These are phyloP conservation scores for Canavalia gladiata DNA, from an alignment of 306 rosid species.

Conservation along the genomic window DNA sequence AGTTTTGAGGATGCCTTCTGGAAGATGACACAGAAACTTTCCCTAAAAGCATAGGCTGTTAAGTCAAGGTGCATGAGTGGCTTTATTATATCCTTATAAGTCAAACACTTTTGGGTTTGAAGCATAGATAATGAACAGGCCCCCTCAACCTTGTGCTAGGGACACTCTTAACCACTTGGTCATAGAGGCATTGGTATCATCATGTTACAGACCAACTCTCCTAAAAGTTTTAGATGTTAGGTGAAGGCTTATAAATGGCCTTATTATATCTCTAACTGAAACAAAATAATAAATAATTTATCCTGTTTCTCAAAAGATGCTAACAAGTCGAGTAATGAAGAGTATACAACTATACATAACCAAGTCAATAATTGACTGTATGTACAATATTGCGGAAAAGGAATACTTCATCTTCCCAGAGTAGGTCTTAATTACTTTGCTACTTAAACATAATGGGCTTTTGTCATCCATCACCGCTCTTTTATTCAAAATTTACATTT, in stretches of 20 bases:
- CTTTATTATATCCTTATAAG: conserved; percentile 1
- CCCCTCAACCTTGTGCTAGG: background rate
- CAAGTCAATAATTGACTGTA: conserved; percentile 16
- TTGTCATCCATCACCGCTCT: background rate
- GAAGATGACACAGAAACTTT: background rate
- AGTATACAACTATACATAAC: background rate
- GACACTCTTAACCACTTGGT: background rate
- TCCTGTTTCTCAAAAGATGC: background rate
- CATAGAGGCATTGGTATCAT: background rate
- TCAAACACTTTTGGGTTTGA: background rate
- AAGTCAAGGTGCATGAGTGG: background rate
- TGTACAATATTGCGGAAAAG: background rate
- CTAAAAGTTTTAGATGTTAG: background rate
- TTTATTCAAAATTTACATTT: background rate
- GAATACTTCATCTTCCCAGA: background rate
- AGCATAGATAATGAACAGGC: background rate
- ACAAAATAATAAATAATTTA: background rate
- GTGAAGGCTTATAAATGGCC: background rate
- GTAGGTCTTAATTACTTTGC: background rate
- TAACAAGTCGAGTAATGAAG: conserved; percentile 16
- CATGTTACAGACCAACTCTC: background rate
- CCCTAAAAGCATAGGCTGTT: background rate
- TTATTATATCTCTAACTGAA: background rate
- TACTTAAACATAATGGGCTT: background rate
- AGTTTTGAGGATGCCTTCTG: background rate